Conservation (phyloP, 805 yeast genomes). For the Yarrowia phangngaensis region DNA sequence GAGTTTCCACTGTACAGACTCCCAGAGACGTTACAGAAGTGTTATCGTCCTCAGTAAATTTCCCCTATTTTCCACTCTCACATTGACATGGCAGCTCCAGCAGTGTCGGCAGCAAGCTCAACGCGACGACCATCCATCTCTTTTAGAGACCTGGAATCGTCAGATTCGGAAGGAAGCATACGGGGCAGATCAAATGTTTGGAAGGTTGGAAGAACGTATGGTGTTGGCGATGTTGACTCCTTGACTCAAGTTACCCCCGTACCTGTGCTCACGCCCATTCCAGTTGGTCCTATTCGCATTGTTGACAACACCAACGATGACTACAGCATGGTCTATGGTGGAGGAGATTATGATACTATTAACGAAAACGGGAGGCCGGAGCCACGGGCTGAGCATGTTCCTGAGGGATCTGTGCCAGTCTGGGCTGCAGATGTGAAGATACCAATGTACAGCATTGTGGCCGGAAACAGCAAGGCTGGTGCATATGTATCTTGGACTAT, state of each 20-base stretch:
- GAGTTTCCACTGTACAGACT: too few species aligned
- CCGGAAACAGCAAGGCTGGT: slow-evolving; percentile 40
- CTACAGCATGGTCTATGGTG: slow-evolving; percentile 26
- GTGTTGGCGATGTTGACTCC: slow-evolving; percentile 23
- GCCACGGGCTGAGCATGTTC: slow-evolving; percentile 31
- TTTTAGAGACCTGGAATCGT: slow-evolving; percentile 8
- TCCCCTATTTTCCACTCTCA: background rate
- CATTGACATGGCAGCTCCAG: background rate
- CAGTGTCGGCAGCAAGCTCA: slow-evolving; percentile 6
- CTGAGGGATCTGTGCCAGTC: slow-evolving; percentile 25
- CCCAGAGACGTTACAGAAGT: too few species aligned
- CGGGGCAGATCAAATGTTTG: slow-evolving; percentile 15
- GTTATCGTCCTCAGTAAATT: too few species aligned
- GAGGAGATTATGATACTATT: slow-evolving; percentile 15
- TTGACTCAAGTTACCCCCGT: slow-evolving; percentile 18
- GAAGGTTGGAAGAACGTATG: slow-evolving; percentile 21
- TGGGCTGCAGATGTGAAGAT: slow-evolving; percentile 45
- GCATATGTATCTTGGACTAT: slow-evolving; percentile 47
- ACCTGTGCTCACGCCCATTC: slow-evolving; percentile 23
- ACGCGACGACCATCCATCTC: slow-evolving; percentile 14
- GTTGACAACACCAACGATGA: slow-evolving; percentile 29
- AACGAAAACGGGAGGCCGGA: slow-evolving; percentile 23
- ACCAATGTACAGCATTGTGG: slow-evolving; percentile 42
- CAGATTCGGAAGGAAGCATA: slow-evolving; percentile 6
- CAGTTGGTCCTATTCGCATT: slow-evolving; percentile 30